Evolutionary conservation across 2,329 filamentous ascomycete species (phyloP), one percentile per base, ranked within the genome.

Genomic region (Eutypa lata): DNA sequence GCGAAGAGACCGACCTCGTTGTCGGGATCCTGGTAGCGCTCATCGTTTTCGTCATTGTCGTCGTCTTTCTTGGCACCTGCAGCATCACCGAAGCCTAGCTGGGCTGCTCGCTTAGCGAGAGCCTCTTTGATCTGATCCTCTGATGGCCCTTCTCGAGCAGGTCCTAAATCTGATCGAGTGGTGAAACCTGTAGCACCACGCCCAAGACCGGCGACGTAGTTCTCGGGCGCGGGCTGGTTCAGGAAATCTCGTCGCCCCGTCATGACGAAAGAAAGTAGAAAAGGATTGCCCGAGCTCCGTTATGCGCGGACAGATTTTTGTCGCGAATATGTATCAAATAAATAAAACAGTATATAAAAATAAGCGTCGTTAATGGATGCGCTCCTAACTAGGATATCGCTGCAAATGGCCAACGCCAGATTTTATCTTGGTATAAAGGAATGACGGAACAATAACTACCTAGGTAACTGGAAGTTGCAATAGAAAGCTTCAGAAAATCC

Each of bases 101-200:
- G 85, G 53, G 90, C 89, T 7, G 94, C 93, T 64, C 95, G 87
- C 73, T 97, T 97, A 47, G 92, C 92, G 62, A 99, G 88, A 57
- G 91, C 92, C 71, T 96, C 94, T 72, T 97, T 97, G 75, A 99
- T 97, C 74, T 97, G 93, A 69, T 99, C 94, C 65, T 97, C 93
- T 56, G 90, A 96, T 47, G 94, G 94, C 16, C 94, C 94, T 76
- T 97, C 93, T 65, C 93, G 84, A 54, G 93, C 93, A 48, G 95
- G 94, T 53, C 95, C 94, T 53, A 99, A 80, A 81, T 99, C 94
- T 53, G 93, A 97, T 65, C 95, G 86, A 40, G 94, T 99, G 16
- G 94, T 97, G 76, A 99, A 99, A 55, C 95, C 94, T 7, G 94
- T 99, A 21, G 95, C 95, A 75, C 94, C 94, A 80, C 95, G 89